Conservation (phyloP, 805 yeast genomes). For the Ogataea kodamae region DNA sequence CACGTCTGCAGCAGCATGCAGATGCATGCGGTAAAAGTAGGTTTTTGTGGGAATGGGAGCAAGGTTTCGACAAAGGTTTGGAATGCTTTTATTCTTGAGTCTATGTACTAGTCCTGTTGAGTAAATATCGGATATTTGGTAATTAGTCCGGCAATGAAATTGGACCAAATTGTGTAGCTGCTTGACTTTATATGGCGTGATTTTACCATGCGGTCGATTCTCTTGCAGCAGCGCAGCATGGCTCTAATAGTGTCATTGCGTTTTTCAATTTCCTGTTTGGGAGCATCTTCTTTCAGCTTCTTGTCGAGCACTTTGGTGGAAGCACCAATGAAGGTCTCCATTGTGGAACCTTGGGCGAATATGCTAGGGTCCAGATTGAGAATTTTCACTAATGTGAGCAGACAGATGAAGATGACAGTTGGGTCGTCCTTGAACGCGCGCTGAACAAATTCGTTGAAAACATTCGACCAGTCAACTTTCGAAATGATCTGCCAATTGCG, state of each 20-base stretch:
- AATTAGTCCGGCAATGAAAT: conserved; percentile 17
- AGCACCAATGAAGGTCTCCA: conserved; percentile 32
- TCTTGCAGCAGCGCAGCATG: conserved; percentile 30
- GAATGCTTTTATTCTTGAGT: conserved; percentile 34
- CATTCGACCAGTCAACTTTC: conserved; percentile 24
- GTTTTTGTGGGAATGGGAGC: conserved; percentile 85
- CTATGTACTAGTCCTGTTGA: conserved; percentile 18
- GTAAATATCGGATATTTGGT: conserved; percentile 24
- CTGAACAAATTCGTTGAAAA: conserved; percentile 40
- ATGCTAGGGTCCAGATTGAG: conserved; percentile 31
- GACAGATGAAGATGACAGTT: conserved; percentile 52
- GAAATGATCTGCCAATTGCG: conserved; percentile 18
- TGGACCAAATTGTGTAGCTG: conserved; percentile 24
- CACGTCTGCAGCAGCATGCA: conserved; percentile 63
- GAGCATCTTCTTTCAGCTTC: conserved; percentile 56
- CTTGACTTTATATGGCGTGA: conserved; percentile 20
- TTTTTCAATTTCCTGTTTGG: conserved; percentile 63
- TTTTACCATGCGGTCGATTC: conserved; percentile 22
- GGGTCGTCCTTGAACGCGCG: conserved; percentile 59
- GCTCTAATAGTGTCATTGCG: conserved; percentile 42
- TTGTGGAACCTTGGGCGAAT: conserved; percentile 20
- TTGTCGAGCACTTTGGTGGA: conserved; percentile 41
- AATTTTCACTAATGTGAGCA: conserved; percentile 41
- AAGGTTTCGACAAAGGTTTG: conserved; percentile 71
- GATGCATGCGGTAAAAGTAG: conserved; percentile 50